Evolutionary conservation across 495 filamentous ascomycete species (phyloP).

Genomic region (Talaromyces trachyspermus): DNA sequence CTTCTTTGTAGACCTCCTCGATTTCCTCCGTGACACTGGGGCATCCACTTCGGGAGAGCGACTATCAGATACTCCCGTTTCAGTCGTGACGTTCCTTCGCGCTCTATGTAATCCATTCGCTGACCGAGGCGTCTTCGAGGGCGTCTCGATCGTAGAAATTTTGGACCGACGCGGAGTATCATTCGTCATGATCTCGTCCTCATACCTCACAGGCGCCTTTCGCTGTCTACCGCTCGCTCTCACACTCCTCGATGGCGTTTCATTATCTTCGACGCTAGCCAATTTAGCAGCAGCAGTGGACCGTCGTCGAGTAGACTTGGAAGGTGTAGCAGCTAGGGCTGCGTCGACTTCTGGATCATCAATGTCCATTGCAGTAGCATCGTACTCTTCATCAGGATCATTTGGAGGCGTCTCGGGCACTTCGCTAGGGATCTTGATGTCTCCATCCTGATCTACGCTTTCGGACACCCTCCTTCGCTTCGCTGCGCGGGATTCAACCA

Average conservation of each 20-base stretch:
- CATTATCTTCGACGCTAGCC: conserved; percentile 9
- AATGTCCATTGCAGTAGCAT: conserved; percentile 1
- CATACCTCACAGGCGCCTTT: conserved; percentile 32
- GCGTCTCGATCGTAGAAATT: conserved; percentile 15
- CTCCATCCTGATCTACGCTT: not conserved
- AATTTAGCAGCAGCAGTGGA: conserved; percentile 13
- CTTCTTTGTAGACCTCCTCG: conserved; percentile 9
- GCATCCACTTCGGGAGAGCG: not conserved
- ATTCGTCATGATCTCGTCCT: conserved; percentile 16
- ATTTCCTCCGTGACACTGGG: conserved; percentile 9
- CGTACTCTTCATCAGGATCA: conserved; percentile 9
- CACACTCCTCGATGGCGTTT: conserved; percentile 22
- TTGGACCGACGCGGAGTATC: conserved; percentile 19
- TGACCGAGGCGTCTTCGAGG: conserved; percentile 16
- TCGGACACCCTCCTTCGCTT: conserved; percentile 27
- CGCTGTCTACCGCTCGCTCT: conserved; percentile 36
- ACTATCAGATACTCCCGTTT: not conserved
- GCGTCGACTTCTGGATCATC: conserved; percentile 5
- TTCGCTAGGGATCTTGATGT: not conserved
- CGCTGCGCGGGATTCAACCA: conserved; percentile 33
- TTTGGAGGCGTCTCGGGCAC: conserved; percentile 13
- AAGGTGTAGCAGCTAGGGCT: conserved; percentile 2
- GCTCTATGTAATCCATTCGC: conserved; percentile 19
- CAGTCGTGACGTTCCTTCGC: conserved; percentile 11
- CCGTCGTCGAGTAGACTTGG: conserved; percentile 20